phyloP scores from a whole-genome alignment of 148 eudicot genomes.

The Rhododendron molle region DNA sequence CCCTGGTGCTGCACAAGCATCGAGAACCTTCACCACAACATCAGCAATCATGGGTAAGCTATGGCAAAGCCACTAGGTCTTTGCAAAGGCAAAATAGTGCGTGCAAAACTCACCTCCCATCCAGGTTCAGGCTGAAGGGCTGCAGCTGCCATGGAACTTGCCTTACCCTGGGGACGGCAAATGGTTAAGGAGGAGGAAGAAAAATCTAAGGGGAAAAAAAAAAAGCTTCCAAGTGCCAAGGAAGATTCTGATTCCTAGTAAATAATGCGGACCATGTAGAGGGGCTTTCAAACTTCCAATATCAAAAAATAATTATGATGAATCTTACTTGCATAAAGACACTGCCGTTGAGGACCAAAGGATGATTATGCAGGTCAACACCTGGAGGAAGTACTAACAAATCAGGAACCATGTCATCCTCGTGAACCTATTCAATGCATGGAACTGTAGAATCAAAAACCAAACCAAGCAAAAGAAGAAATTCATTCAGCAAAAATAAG shows the following conservation, averaged over 20 bases:
- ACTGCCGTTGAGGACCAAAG: slow-evolving; percentile 69
- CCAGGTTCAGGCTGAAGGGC: slow-evolving; percentile 88
- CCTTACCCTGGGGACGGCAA: slow-evolving; percentile 60
- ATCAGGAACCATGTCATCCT: slow-evolving; percentile 82
- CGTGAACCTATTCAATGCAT: slow-evolving; percentile 48
- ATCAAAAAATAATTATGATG: not conserved
- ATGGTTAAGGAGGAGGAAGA: not conserved
- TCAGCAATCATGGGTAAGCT: slow-evolving; percentile 5
- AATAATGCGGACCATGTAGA: not conserved
- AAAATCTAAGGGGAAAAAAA: slow-evolving; percentile 9
- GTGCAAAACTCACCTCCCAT: slow-evolving; percentile 70
- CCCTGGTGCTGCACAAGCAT: slow-evolving; percentile 99
- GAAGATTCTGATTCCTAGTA: not conserved
- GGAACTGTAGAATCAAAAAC: not conserved
- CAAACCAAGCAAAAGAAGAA: not conserved
- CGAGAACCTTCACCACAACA: slow-evolving; percentile 75
- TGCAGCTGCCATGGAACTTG: slow-evolving; percentile 93
- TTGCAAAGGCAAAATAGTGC: not conserved
- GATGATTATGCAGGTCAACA: slow-evolving; percentile 81
- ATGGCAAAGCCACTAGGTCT: not conserved
- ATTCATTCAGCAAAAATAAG: not conserved
- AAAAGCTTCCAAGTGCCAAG: not conserved
- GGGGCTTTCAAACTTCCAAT: not conserved
- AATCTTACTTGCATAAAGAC: slow-evolving; percentile 76
- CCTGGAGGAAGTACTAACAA: slow-evolving; percentile 77